Conservation (phyloP, 2,329 filamentous ascomycete species). For the Sphaerulina vaccinii region DNA sequence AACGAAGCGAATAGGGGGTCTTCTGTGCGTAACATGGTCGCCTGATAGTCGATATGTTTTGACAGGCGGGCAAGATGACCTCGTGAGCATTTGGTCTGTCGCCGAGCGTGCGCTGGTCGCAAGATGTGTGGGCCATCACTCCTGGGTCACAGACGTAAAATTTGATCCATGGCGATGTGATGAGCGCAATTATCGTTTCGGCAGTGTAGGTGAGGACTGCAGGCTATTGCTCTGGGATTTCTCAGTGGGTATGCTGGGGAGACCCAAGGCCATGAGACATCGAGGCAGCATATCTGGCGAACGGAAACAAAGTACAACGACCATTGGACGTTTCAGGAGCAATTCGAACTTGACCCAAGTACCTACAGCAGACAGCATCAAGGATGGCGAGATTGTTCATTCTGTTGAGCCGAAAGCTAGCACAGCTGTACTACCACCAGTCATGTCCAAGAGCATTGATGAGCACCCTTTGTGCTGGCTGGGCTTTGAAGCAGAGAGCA, state of each 20-base stretch:
- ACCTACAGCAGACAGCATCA: constrained; percentile 35
- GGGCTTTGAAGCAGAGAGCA: constrained; percentile 88
- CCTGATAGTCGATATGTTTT: constrained; percentile 95
- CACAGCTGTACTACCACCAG: constrained; percentile 84
- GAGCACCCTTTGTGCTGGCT: constrained; percentile 85
- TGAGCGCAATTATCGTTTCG: constrained; percentile 90
- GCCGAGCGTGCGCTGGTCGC: constrained; percentile 81
- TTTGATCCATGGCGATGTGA: constrained; percentile 98
- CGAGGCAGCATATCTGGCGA: constrained; percentile 53
- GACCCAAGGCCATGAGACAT: constrained; percentile 69
- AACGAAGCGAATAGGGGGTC: constrained; percentile 46
- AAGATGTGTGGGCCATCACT: constrained; percentile 90
- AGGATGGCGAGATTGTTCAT: constrained; percentile 66
- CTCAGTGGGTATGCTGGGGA: constrained; percentile 90
- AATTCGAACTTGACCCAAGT: constrained; percentile 64
- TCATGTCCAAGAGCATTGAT: constrained; percentile 83
- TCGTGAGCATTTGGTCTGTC: constrained; percentile 94
- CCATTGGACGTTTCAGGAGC: constrained; percentile 64
- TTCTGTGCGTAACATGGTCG: constrained; percentile 95
- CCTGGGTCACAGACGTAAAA: constrained; percentile 88
- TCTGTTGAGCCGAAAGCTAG: constrained; percentile 79
- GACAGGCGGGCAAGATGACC: constrained; percentile 91
- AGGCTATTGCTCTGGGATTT: constrained; percentile 94
- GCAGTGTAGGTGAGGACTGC: constrained; percentile 92
- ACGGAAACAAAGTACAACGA: constrained; percentile 43